Conservation (phyloP, 2,329 filamentous ascomycete species). For the Colletotrichum gloeosporioides region DNA sequence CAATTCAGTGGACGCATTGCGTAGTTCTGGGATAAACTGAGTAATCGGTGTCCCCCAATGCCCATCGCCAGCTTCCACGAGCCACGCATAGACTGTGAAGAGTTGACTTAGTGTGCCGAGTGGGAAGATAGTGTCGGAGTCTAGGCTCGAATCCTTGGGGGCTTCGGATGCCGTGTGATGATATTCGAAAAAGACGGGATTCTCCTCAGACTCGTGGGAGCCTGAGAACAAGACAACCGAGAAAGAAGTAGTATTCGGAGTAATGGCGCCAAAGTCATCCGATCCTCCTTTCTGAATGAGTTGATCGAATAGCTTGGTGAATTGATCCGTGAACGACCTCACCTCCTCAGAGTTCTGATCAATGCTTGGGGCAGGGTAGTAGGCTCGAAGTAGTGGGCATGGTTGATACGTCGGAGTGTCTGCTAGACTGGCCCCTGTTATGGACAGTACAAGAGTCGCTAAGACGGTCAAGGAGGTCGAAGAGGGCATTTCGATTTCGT, state of each 20-base stretch:
- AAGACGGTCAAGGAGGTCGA: neutral
- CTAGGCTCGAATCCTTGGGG: constrained; percentile 15
- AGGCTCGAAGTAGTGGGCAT: constrained; percentile 23
- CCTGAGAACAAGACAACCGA: constrained; percentile 29
- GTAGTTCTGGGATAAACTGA: constrained; percentile 30
- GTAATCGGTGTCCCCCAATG: constrained; percentile 34
- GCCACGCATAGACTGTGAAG: constrained; percentile 38
- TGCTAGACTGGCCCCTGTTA: neutral
- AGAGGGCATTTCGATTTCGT: neutral
- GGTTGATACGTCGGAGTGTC: constrained; percentile 16
- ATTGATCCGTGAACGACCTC: constrained; percentile 17
- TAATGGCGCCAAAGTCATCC: constrained; percentile 27
- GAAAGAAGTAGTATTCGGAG: constrained; percentile 30
- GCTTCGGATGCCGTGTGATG: constrained; percentile 24
- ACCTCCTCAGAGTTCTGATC: constrained; percentile 6
- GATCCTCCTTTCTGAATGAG: constrained; percentile 24
- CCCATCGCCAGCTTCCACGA: constrained; percentile 29
- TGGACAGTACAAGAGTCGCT: neutral
- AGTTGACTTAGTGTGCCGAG: constrained; percentile 35
- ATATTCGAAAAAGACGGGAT: constrained; percentile 27
- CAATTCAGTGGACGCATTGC: neutral
- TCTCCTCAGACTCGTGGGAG: neutral
- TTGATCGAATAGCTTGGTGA: constrained; percentile 24
- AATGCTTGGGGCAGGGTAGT: constrained; percentile 22
- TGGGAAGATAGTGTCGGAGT: constrained; percentile 28